phyloP scores from a whole-genome alignment of 805 yeast species.

The Sugiyamaella floridensis region DNA sequence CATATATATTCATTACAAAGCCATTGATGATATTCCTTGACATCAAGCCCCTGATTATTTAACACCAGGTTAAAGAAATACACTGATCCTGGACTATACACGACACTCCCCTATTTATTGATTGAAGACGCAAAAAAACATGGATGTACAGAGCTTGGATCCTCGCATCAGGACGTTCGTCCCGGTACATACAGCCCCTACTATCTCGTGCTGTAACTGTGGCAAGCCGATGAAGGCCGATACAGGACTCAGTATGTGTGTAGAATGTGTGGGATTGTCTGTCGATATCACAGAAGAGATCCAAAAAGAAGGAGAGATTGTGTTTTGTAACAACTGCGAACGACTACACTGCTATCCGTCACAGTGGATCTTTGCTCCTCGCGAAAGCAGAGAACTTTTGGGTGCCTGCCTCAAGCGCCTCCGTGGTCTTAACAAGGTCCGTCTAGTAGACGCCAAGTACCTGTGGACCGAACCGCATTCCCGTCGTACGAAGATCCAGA shows the following conservation, averaged over 20 bases:
- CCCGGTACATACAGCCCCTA: conserved; percentile 47
- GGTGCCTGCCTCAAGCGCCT: conserved; percentile 81
- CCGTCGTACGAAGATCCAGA: conserved; percentile 81
- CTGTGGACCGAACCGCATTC: conserved; percentile 99
- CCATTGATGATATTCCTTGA: background rate
- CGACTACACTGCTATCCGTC: conserved; percentile 86
- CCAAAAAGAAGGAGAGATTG: conserved; percentile 73
- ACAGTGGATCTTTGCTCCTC: conserved; percentile 83
- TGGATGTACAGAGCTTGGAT: conserved; percentile 12
- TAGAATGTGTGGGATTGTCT: conserved; percentile 85
- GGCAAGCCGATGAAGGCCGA: conserved; percentile 95
- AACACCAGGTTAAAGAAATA: background rate
- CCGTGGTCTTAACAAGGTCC: conserved; percentile 76
- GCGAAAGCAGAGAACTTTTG: conserved; percentile 81
- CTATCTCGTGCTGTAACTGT: conserved; percentile 92
- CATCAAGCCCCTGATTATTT: background rate
- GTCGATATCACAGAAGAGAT: conserved; percentile 88
- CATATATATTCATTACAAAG: background rate
- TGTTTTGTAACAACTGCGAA: conserved; percentile 95
- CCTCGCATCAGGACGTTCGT: conserved; percentile 19
- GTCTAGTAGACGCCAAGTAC: conserved; percentile 87
- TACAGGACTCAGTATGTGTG: conserved; percentile 83
- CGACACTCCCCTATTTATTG: too few species aligned
- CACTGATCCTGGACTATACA: too few species aligned
- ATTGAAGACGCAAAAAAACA: background rate